Base-by-base conservation (phyloP, 2,329 filamentous ascomycete genomes). In the Plenodomus biglobosus region DNA sequence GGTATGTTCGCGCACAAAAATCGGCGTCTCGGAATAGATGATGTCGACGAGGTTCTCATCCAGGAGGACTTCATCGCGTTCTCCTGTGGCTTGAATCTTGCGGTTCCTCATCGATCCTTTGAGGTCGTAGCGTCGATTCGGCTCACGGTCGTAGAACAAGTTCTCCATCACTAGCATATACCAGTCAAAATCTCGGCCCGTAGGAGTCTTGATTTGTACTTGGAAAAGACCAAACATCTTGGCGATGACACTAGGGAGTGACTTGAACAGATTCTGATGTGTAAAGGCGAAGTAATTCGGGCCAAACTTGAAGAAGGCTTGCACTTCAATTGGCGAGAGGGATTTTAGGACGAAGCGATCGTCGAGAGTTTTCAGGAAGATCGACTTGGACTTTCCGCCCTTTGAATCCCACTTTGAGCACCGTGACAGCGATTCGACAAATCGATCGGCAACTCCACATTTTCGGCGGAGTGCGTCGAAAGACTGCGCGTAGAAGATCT, bases 141-240 rank as follows among this genome's bases (percentile, higher is more conserved):
- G 91, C 16, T 85, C 85, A 21, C 94, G 88, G 68, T 97, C 94
- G 66, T 99, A 99, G 71, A 99, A 99, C 15, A 99, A 76, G 60
- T 99, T 99, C 74, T 99, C 94, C 85, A 97, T 99, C 16, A 99
- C 81, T 3, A 99, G 78, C 44, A 99, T 80, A 71, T 95, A 95
- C 73, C 92, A 90, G 68, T 95, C 95, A 71, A 96, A 92, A 68
- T 99, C 94, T 0, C 88, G 88, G 41, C 91, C 92, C 0, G 92
- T 96, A 0, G 94, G 90, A 61, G 97, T 97, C 75, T 95, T 96
- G 75, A 99, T 96, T 57, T 92, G 88, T 40, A 99, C 88, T 63
- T 97, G 92, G 75, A 96, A 99, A 70, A 99, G 95, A 0, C 94
- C 94, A 44, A 99, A 84, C 94, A 99, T 99, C 76, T 99, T 99